These are phyloP conservation scores for Aspergillus sp. DNA, from an alignment of 2,329 filamentous ascomycete genomes.

Conservation along the genomic window DNA sequence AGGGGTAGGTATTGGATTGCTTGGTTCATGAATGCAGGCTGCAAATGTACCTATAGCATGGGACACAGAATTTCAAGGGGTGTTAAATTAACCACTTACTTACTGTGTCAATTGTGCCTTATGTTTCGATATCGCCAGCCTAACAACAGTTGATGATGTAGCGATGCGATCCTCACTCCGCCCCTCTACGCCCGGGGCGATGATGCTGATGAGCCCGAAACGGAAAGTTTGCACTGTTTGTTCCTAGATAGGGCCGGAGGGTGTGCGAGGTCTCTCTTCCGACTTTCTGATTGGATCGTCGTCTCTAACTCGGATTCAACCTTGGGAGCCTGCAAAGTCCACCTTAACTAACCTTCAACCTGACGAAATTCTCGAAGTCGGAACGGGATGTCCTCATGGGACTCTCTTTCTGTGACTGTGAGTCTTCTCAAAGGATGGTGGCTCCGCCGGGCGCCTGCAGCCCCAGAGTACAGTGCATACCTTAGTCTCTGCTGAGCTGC, in stretches of 20 bases:
- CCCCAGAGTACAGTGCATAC: no score
- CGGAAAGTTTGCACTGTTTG: constrained; percentile 26
- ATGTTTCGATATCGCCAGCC: neutral
- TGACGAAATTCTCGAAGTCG: no score
- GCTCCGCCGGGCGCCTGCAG: no score
- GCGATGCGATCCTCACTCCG: neutral
- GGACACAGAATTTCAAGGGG: neutral
- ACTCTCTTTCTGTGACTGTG: no score
- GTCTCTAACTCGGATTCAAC: neutral
- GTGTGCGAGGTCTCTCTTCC: constrained; percentile 11
- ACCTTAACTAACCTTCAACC: no score
- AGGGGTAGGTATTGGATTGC: neutral
- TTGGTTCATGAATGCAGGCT: neutral
- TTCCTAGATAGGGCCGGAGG: neutral
- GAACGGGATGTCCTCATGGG: no score
- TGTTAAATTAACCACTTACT: neutral
- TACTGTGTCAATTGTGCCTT: neutral
- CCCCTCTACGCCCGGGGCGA: constrained; percentile 17
- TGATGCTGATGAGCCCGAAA: constrained; percentile 18
- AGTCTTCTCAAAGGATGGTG: no score
- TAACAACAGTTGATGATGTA: neutral
- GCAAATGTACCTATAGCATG: neutral
- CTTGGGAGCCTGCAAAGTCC: no score
- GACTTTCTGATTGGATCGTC: neutral
- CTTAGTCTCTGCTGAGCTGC: neutral